phyloP scores from a whole-genome alignment of 2,329 filamentous ascomycete species.

The Aspergillus sp. region DNA sequence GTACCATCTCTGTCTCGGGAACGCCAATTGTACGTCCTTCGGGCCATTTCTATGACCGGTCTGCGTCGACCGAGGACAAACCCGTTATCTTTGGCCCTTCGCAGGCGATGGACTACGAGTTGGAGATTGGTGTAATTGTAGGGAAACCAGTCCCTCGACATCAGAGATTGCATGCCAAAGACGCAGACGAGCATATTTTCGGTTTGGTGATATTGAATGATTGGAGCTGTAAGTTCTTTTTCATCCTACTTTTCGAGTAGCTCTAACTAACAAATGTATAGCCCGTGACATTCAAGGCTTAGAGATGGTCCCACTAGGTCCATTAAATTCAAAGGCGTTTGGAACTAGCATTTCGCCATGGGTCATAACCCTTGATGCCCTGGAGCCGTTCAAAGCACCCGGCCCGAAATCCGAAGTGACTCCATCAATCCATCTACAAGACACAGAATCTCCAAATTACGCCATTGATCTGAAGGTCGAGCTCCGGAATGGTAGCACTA shows the following conservation, averaged over 20 bases:
- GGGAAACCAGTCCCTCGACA: constrained; percentile 14
- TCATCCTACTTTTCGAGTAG: not conserved
- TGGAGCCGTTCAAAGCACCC: constrained; percentile 29
- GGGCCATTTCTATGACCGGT: constrained; percentile 29
- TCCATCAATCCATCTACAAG: constrained; percentile 13
- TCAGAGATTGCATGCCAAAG: too few species aligned
- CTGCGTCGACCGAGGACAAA: constrained; percentile 10
- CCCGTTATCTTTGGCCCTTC: constrained; percentile 17
- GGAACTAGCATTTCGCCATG: constrained; percentile 58
- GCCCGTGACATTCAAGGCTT: constrained; percentile 53
- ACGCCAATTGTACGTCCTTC: constrained; percentile 45
- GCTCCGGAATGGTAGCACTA: constrained; percentile 4
- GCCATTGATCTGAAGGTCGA: constrained; percentile 19
- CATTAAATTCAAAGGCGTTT: constrained; percentile 59
- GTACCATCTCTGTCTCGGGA: constrained; percentile 49
- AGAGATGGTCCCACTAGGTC: constrained; percentile 59
- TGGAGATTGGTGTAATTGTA: constrained; percentile 44
- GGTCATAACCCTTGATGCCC: constrained; percentile 57
- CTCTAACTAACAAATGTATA: constrained; percentile 1
- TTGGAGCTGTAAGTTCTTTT: constrained; percentile 39
- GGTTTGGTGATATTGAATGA: constrained; percentile 60
- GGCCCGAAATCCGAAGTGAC: constrained; percentile 12
- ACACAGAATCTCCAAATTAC: constrained; percentile 13
- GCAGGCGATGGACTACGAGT: constrained; percentile 32
- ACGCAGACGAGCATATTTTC: constrained; percentile 53